Conservation (phyloP, 2,329 filamentous ascomycete genomes). For the Fusarium sp. region DNA sequence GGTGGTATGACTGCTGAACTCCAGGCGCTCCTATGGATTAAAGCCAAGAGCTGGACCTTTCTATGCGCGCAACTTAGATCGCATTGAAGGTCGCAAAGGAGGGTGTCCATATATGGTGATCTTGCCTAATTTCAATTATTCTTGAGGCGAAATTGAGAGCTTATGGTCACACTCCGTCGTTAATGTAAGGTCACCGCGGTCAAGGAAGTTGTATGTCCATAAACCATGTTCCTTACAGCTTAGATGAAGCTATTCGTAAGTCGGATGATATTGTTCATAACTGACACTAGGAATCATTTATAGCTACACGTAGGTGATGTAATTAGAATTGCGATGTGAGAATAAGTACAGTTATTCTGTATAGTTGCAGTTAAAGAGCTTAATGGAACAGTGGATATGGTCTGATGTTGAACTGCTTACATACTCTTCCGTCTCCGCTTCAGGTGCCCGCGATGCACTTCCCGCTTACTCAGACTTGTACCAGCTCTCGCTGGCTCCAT, state of each 20-base stretch:
- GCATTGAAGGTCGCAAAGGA: not conserved
- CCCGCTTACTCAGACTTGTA: not conserved
- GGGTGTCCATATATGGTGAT: rapidly evolving
- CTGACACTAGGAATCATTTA: not conserved
- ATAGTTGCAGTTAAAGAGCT: too few species aligned
- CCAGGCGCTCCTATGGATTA: not conserved
- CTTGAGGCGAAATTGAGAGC: rapidly evolving
- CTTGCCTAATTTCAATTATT: rapidly evolving
- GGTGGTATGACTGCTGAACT: not conserved
- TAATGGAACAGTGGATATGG: not conserved
- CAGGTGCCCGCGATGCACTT: not conserved
- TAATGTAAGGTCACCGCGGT: too few species aligned
- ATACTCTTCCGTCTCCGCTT: not conserved
- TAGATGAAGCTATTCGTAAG: not conserved
- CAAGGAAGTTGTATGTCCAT: too few species aligned
- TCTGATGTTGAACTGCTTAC: not conserved
- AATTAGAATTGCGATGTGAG: not conserved
- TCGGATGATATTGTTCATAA: not conserved
- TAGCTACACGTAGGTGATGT: rapidly evolving
- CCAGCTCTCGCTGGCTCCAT: not conserved
- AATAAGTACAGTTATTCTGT: rapidly evolving
- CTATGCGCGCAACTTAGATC: not conserved
- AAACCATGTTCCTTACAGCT: not conserved
- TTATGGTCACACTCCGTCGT: rapidly evolving
- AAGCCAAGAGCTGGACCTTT: not conserved